Evolutionary conservation across 2,329 filamentous ascomycete genomes (phyloP).

Genomic region (Dothideomycetes sp.): DNA sequence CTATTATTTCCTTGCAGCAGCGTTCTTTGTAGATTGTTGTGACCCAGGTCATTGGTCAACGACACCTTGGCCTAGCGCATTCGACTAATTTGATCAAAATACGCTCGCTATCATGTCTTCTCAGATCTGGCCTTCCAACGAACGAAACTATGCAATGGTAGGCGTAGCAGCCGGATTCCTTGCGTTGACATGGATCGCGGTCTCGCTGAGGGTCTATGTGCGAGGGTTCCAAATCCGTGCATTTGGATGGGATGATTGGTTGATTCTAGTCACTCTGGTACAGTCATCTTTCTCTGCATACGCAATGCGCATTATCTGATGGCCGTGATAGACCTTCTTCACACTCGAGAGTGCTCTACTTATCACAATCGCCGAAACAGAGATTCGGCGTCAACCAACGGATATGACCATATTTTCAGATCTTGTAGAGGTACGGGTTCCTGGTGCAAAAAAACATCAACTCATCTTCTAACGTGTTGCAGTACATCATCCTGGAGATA

Average conservation of each 20-base stretch:
- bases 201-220: slow-evolving; percentile 1
- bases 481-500: slow-evolving; percentile 22
- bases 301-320: neutral
- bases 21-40: too few relatives aligned
- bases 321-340: neutral
- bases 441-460: neutral
- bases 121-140: neutral
- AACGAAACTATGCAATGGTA: slow-evolving; percentile 4
- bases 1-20: too few relatives aligned
- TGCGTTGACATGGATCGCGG: slow-evolving; percentile 2
- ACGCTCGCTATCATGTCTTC: neutral
- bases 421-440: neutral
- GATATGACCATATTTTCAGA: neutral
- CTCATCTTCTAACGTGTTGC: neutral
- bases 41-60: too few relatives aligned
- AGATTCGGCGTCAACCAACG: neutral
- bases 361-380: neutral
- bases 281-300: neutral
- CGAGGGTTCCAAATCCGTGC: slow-evolving; percentile 3
- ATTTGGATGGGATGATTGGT: slow-evolving; percentile 10
- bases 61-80: too few relatives aligned
- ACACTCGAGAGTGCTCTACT: neutral
- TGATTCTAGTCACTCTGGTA: slow-evolving; percentile 7
- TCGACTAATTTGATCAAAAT: neutral
- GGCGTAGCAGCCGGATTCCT: slow-evolving; percentile 1